These are phyloP conservation scores for Saturnispora halmiae DNA, from an alignment of 805 yeast species.

Conservation along the genomic window DNA sequence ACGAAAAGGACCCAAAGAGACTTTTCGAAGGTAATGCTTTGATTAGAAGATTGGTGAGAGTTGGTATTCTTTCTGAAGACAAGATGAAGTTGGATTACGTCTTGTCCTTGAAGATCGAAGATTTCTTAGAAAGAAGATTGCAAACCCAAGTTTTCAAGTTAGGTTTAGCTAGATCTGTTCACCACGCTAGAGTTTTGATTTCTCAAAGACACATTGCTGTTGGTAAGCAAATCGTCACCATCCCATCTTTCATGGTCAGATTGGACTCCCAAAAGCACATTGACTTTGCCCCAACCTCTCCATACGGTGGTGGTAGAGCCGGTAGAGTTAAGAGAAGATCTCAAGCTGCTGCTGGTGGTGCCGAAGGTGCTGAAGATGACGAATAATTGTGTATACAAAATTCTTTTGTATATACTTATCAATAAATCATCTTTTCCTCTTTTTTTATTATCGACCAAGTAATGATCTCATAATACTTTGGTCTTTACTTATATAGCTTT, in stretches of 20 bases:
- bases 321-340: constrained; percentile 99
- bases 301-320: constrained; percentile 99
- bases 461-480: not conserved
- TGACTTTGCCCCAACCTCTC: constrained; percentile 98
- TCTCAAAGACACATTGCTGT: constrained; percentile 99
- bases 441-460: constrained; percentile 1
- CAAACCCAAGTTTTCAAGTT: constrained; percentile 99
- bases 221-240: constrained; percentile 98
- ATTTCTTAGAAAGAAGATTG: constrained; percentile 99
- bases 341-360: constrained; percentile 53
- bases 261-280: constrained; percentile 99
- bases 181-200: constrained; percentile 99
- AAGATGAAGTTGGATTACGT: constrained; percentile 99
- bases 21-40: constrained; percentile 99
- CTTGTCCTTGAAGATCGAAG: constrained; percentile 95
- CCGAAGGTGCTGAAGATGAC: constrained; percentile 55
- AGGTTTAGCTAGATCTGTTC: constrained; percentile 98
- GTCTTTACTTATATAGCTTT: too few relatives aligned
- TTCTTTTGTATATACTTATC: constrained; percentile 12
- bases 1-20: constrained; percentile 99
- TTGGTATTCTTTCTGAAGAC: constrained; percentile 98
- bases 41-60: constrained; percentile 98
- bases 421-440: constrained; percentile 5
- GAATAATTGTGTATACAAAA: constrained; percentile 38
- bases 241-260: constrained; percentile 99